These are phyloP conservation scores for Pseudonectria buxi DNA, from an alignment of 2,329 filamentous ascomycete genomes.

Conservation along the genomic window DNA sequence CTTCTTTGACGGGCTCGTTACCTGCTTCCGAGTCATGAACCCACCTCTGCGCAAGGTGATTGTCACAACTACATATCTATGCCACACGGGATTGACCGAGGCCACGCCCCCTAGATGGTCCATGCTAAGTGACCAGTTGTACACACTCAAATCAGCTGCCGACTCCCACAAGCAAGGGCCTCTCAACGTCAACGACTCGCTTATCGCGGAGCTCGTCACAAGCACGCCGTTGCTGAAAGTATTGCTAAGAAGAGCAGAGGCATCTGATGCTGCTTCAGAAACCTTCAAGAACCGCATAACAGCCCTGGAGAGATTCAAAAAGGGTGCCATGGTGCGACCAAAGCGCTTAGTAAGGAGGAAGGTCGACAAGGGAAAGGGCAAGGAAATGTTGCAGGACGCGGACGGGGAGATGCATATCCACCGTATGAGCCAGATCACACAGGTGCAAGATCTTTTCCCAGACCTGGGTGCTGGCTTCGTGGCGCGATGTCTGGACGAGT, in stretches of 20 bases:
- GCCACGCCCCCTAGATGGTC: slow-evolving; percentile 63
- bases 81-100: slow-evolving; percentile 63
- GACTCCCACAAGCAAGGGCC: slow-evolving; percentile 54
- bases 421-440: slow-evolving; percentile 74
- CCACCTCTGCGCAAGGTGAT: slow-evolving; percentile 59
- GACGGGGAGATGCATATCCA: slow-evolving; percentile 62
- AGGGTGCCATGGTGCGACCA: slow-evolving; percentile 45
- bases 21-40: slow-evolving; percentile 58
- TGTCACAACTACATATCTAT: slow-evolving; percentile 68
- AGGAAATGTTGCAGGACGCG: slow-evolving; percentile 31
- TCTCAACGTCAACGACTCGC: slow-evolving; percentile 55
- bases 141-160: slow-evolving; percentile 66
- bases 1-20: slow-evolving; percentile 70
- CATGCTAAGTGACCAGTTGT: slow-evolving; percentile 74
- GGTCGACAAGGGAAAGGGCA: slow-evolving; percentile 60
- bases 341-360: slow-evolving; percentile 47
- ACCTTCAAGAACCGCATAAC: slow-evolving; percentile 55
- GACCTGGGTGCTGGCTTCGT: slow-evolving; percentile 80
- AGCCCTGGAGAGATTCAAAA: slow-evolving; percentile 53
- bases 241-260: slow-evolving; percentile 48
- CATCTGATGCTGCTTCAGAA: slow-evolving; percentile 41
- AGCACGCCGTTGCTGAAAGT: slow-evolving; percentile 68
- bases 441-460: slow-evolving; percentile 91
- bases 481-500: slow-evolving; percentile 71
- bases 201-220: slow-evolving; percentile 78